phyloP scores from a whole-genome alignment of 2,329 filamentous ascomycete genomes.

The Fusarium beomiforme region DNA sequence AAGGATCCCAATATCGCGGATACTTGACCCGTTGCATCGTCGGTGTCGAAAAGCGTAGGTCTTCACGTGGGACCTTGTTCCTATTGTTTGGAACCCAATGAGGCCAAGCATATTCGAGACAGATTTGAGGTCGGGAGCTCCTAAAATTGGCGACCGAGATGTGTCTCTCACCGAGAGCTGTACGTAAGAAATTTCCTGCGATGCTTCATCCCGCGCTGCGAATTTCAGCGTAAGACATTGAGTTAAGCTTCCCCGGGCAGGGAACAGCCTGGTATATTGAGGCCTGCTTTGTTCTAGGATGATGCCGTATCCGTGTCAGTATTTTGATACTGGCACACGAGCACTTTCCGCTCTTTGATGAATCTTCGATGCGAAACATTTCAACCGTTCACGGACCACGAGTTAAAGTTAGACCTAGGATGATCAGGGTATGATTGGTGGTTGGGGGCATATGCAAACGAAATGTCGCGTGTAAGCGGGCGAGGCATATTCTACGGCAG shows the following conservation, averaged over 20 bases:
- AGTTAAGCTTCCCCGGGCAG: conserved; percentile 2
- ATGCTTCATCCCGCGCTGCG: conserved; percentile 12
- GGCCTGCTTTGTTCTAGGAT: background rate
- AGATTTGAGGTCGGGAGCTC: conserved; percentile 5
- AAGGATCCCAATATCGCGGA: conserved; percentile 19
- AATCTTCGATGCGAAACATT: conserved; percentile 10
- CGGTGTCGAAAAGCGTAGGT: conserved; percentile 42
- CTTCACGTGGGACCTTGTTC: conserved; percentile 37
- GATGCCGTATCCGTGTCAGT: conserved; percentile 1
- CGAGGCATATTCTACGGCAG: conserved; percentile 1
- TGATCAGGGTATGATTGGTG: conserved; percentile 5
- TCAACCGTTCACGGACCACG: conserved; percentile 23
- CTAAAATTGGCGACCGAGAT: conserved; percentile 31
- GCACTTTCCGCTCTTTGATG: conserved; percentile 21
- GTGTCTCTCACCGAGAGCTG: conserved; percentile 18
- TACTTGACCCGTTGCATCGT: conserved; percentile 21
- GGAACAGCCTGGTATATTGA: conserved; percentile 2
- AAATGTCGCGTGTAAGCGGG: conserved; percentile 26
- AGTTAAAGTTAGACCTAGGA: conserved; percentile 3
- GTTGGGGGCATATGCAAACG: background rate
- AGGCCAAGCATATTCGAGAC: conserved; percentile 9
- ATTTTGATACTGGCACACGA: conserved; percentile 24
- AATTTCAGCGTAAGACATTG: background rate
- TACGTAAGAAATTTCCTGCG: conserved; percentile 1
- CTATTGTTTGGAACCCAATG: background rate